These are phyloP conservation scores for Alternaria arbusti DNA, from an alignment of 2,329 filamentous ascomycete species.

Conservation along the genomic window DNA sequence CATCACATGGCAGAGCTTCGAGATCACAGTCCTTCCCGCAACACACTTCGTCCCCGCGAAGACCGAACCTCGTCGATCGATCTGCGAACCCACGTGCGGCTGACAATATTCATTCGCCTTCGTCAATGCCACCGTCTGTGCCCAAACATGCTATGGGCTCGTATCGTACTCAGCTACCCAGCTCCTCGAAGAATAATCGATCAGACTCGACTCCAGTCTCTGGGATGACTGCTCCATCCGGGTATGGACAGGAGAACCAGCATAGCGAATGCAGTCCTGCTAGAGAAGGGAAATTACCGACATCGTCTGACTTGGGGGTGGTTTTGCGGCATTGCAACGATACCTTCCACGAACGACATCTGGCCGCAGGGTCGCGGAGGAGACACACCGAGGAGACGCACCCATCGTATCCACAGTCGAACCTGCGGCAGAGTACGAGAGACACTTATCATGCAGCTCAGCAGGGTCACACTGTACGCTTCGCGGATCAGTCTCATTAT, in stretches of 20 bases:
- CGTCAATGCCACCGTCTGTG: conserved; percentile 27
- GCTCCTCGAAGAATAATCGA: neutral
- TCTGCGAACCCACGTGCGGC: conserved; percentile 5
- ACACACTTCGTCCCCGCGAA: conserved; percentile 26
- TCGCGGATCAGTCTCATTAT: conserved; percentile 7
- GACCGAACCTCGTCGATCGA: conserved; percentile 19
- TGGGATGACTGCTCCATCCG: neutral
- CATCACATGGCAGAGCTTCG: conserved; percentile 18
- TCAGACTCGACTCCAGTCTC: neutral
- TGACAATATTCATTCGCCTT: conserved; percentile 15
- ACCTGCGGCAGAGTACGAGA: neutral
- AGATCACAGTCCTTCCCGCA: conserved; percentile 35
- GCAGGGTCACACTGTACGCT: conserved; percentile 24
- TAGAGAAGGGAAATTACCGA: conserved; percentile 7
- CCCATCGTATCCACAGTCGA: neutral
- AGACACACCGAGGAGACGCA: neutral
- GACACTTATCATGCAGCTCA: neutral
- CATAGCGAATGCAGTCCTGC: neutral
- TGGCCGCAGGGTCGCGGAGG: neutral
- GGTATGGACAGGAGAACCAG: neutral
- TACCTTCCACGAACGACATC: conserved; percentile 17
- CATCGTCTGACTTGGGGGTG: conserved; percentile 32
- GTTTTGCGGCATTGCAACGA: conserved; percentile 37
- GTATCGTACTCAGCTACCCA: neutral
- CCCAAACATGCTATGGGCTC: neutral